Conservation (phyloP, 1,284 basidiomycete species). For the Rugosomyces carneus region DNA sequence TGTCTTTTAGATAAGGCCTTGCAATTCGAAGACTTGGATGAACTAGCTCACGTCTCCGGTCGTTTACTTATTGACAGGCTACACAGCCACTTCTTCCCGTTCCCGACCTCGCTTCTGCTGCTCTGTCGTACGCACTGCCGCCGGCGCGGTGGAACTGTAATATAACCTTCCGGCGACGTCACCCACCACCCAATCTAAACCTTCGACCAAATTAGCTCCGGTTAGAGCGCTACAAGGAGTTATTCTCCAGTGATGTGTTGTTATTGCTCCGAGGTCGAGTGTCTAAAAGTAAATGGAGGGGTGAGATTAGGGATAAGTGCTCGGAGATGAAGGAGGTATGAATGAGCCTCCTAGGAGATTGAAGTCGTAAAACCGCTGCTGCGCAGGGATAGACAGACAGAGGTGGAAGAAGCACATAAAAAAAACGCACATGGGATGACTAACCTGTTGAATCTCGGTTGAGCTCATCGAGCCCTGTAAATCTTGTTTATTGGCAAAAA, state of each 20-base stretch:
- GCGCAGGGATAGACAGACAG: slow-evolving; percentile 1
- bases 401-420: background rate
- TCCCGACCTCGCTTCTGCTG: slow-evolving; percentile 1
- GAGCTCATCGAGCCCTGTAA: slow-evolving; percentile 82
- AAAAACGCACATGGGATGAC: slow-evolving; percentile 22
- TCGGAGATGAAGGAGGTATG: slow-evolving; percentile 8
- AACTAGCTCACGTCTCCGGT: background rate
- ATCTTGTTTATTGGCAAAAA: slow-evolving; percentile 99
- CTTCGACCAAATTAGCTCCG: slow-evolving; percentile 78
- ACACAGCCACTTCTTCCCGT: slow-evolving; percentile 3
- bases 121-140: slow-evolving; percentile 7
- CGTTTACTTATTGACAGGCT: background rate
- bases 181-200: slow-evolving; percentile 91
- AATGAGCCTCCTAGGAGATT: background rate
- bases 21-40: too few species aligned
- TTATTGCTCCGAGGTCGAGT: slow-evolving; percentile 71
- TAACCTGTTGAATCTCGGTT: slow-evolving; percentile 77
- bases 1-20: background rate
- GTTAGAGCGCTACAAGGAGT: slow-evolving; percentile 90
- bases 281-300: slow-evolving; percentile 40
- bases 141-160: slow-evolving; percentile 41
- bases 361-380: background rate
- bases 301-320: slow-evolving; percentile 9
- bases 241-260: slow-evolving; percentile 87
- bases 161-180: slow-evolving; percentile 83